phyloP scores from a whole-genome alignment of 495 filamentous ascomycete genomes.

The Pseudomonodictys pantanalensis region DNA sequence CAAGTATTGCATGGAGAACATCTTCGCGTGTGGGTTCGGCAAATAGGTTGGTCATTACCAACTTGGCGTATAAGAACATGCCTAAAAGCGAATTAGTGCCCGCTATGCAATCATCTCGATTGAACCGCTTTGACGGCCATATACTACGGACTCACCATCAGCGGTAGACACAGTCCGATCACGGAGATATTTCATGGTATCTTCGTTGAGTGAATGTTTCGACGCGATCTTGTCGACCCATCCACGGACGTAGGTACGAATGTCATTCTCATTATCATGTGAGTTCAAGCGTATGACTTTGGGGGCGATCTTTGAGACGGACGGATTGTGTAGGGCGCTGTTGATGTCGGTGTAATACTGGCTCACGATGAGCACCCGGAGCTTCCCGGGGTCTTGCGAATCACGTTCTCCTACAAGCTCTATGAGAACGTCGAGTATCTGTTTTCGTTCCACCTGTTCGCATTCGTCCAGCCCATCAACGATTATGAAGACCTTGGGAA shows the following conservation, averaged over 20 bases:
- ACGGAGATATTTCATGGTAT: constrained; percentile 4
- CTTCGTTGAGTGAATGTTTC: background rate
- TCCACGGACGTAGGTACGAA: constrained; percentile 2
- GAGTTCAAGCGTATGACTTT: background rate
- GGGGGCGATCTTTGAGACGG: background rate
- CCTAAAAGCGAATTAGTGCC: constrained; percentile 33
- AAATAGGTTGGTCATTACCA: constrained; percentile 46
- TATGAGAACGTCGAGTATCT: constrained; percentile 6
- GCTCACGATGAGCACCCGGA: constrained; percentile 36
- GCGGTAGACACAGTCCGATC: constrained; percentile 24
- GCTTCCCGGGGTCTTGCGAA: constrained; percentile 30
- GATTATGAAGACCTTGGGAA: constrained; percentile 20
- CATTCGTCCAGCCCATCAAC: constrained; percentile 33
- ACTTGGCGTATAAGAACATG: constrained; percentile 52
- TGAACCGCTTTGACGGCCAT: background rate
- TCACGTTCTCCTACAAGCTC: constrained; percentile 32
- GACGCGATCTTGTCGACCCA: background rate
- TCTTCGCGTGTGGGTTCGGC: constrained; percentile 34
- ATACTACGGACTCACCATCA: background rate
- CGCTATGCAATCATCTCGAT: background rate
- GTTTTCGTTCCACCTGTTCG: constrained; percentile 10
- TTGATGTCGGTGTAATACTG: constrained; percentile 37
- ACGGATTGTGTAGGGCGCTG: constrained; percentile 10
- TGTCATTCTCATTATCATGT: constrained; percentile 11
- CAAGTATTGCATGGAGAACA: constrained; percentile 37